Percentiles rank a stretch among this genome's conserved stretches.
Conservation (phyloP, 768 basidiomycete species). For the Neoboletus brunneissimus region DNA sequence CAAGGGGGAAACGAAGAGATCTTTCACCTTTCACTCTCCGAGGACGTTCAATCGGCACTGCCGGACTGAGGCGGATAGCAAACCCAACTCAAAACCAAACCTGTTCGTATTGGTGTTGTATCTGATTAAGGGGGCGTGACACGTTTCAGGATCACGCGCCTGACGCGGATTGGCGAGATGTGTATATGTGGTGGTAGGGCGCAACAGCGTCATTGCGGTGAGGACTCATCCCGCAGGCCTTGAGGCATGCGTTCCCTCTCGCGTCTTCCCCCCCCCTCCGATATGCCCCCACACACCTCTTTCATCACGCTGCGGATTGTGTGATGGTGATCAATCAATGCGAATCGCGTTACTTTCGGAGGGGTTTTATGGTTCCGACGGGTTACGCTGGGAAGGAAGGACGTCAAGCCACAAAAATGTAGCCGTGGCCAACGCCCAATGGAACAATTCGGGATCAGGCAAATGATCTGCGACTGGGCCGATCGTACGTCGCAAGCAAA, state of each 20-base stretch:
- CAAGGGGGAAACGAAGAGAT: neutral
- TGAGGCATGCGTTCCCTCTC: neutral
- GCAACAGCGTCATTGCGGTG: constrained; percentile 11
- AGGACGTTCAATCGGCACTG: constrained; percentile 9
- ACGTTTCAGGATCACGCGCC: constrained; percentile 18
- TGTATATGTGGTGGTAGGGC: constrained; percentile 9
- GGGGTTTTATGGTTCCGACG: neutral
- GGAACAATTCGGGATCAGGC: constrained; percentile 2
- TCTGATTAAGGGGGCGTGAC: constrained; percentile 10
- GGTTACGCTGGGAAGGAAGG: neutral
- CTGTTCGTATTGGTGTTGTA: neutral
- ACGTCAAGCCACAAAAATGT: constrained; percentile 18
- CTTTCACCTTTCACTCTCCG: constrained; percentile 14
- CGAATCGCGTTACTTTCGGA: neutral
- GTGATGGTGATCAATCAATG: neutral
- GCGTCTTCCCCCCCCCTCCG: neutral
- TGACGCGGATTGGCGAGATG: constrained; percentile 1
- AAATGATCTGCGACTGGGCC: neutral
- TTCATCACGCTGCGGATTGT: neutral
- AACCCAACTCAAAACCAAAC: constrained; percentile 1
- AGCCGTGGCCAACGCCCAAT: neutral
- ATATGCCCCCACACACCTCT: constrained; percentile 1
- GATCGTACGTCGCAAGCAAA: neutral
- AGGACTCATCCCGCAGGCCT: constrained; percentile 6
- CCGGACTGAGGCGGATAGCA: neutral